A percentile compares a stretch with the other conserved stretches of the same genome.
Conservation (phyloP, 2,329 filamentous ascomycete genomes). For the Penicillium sp. region DNA sequence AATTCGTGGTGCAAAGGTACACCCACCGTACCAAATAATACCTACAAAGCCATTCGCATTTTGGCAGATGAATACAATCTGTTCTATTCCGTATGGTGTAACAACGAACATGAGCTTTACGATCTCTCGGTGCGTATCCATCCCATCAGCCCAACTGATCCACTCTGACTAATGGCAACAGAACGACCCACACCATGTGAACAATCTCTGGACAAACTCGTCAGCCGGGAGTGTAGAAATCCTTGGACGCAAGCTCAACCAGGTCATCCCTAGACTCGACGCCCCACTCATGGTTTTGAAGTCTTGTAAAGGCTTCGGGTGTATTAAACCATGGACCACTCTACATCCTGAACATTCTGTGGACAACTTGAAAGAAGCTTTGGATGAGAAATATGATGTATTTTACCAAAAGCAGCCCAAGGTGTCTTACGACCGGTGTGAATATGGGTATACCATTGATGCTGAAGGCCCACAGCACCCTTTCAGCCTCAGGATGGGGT, state of each 20-base stretch:
- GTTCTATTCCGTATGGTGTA: conserved; percentile 41
- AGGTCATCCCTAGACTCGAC: conserved; percentile 36
- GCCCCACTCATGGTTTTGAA: conserved; percentile 36
- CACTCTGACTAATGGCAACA: conserved; percentile 5
- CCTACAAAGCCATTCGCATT: conserved; percentile 39
- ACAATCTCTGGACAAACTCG: conserved; percentile 24
- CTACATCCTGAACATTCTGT: conserved; percentile 19
- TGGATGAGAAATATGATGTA: too few relatives aligned
- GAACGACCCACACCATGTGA: conserved; percentile 35
- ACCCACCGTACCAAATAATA: conserved; percentile 28
- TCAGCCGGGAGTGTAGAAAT: neutral
- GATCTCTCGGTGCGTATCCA: conserved; percentile 27
- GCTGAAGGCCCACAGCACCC: too few relatives aligned
- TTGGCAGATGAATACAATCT: conserved; percentile 33
- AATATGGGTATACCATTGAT: too few relatives aligned
- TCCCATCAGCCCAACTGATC: neutral
- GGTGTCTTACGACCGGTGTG: too few relatives aligned
- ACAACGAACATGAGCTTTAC: conserved; percentile 38
- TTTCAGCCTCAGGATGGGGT: too few relatives aligned
- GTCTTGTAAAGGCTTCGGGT: conserved; percentile 32
- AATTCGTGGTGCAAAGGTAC: neutral
- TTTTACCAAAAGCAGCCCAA: too few relatives aligned
- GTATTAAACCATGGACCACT: conserved; percentile 31
- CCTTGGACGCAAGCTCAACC: conserved; percentile 12
- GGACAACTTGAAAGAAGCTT: too few relatives aligned